Base-by-base conservation (phyloP, 2,329 filamentous ascomycete genomes). In the Aspergillus fructus region DNA sequence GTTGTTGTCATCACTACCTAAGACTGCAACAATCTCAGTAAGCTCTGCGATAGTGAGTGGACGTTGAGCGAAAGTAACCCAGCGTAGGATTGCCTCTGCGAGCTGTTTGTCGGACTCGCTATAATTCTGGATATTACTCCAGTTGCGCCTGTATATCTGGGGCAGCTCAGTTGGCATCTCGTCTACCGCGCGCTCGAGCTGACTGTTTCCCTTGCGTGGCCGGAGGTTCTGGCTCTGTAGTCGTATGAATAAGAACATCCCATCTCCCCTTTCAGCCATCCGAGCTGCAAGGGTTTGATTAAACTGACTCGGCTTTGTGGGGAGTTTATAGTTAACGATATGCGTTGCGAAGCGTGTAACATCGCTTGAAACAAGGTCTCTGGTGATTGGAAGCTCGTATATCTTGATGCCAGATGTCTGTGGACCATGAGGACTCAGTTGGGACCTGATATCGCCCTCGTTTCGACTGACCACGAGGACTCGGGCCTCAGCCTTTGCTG, bases 61-160 rank as follows among this genome's bases (percentile, higher is more conserved):
- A 8, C 33, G 41, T 9, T 19, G 3, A 8, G 51, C 30, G 19
- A 53, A 53, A 5, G 21, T 30, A 3, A 53, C 51, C 51, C 51
- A 53, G 13, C 51, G 51, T 5, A 53, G 34, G 11, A 53, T 53
- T 41, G 51, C 30, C 17, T 53, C 42, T 1, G 51, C 51, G 3
- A 42, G 51, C 8, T 24, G 33, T 15, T 30, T 46, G 23, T 53
- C 51, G 2, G 51, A 53, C 12, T 12, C 8, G 2, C 30, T 17
- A 12, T 24, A 30, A 27, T 11, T 17, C 21, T 46, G 42, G 9
- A 53, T 47, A 34, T 27, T n/a, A 11, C 15, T 13, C 42, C 51
- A 53, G 27, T 40, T 17, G 7, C 51, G 41, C 15, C 39, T 12
- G 7, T 53, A 53, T 17, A 47, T 21, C 8, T 15, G 51, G 33